These are phyloP conservation scores for Fusarium hostae DNA, from an alignment of 2,329 filamentous ascomycete species.

Conservation along the genomic window DNA sequence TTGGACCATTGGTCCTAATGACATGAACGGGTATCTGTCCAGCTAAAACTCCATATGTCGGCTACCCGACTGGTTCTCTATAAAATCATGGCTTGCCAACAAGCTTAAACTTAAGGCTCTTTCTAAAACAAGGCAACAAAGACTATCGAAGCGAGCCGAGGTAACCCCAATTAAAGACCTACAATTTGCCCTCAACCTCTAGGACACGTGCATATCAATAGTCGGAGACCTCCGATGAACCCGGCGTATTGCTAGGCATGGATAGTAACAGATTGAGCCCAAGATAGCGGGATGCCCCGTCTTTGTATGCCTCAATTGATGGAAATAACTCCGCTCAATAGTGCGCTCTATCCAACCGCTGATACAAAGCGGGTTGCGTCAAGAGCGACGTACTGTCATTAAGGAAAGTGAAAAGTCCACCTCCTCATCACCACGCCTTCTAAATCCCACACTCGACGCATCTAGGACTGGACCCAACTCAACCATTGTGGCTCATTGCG, in stretches of 20 bases:
- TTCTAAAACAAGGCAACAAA: neutral
- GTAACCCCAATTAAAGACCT: neutral
- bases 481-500: conserved; percentile 6
- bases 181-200: neutral
- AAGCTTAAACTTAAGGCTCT: neutral
- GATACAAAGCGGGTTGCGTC: conserved; percentile 21
- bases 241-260: conserved; percentile 2
- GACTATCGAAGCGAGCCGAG: conserved; percentile 1
- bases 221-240: conserved; percentile 6
- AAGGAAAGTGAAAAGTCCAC: conserved; percentile 38
- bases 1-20: neutral
- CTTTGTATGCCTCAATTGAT: conserved; percentile 39
- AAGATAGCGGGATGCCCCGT: conserved; percentile 30
- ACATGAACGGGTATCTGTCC: conserved; percentile 8
- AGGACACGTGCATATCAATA: conserved; percentile 13
- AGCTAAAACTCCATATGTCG: conserved; percentile 10
- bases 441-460: conserved; percentile 18
- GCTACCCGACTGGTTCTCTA: neutral
- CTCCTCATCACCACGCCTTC: conserved; percentile 25
- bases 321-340: conserved; percentile 37
- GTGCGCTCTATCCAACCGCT: conserved; percentile 34
- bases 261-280: conserved; percentile 1
- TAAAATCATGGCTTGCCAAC: conserved; percentile 2
- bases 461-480: conserved; percentile 10
- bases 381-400: conserved; percentile 26